Evolutionary conservation across 2,329 filamentous ascomycete species (phyloP).

Genomic region (Acephala macrosclerotiorum): DNA sequence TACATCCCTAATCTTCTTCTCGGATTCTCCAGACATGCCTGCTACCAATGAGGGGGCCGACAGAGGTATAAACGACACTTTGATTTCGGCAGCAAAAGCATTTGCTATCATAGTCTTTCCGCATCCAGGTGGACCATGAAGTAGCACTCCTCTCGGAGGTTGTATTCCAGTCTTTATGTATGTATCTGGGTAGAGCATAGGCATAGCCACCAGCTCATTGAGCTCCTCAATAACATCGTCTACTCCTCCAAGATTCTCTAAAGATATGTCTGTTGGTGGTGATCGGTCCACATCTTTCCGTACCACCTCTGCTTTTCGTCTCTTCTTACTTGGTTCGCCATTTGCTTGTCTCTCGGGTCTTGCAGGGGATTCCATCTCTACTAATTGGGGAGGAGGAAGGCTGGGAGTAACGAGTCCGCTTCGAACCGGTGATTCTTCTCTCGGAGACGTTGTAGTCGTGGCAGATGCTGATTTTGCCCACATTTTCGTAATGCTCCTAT

Average conservation of each 20-base stretch:
- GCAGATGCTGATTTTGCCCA: conserved; percentile 55
- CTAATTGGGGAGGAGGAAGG: conserved; percentile 32
- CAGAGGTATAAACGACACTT: conserved; percentile 82
- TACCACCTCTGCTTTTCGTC: conserved; percentile 59
- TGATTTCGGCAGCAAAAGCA: conserved; percentile 78
- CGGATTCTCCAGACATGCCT: conserved; percentile 88
- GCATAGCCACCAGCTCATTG: conserved; percentile 75
- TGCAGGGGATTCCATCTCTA: conserved; percentile 41
- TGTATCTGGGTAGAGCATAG: conserved; percentile 71
- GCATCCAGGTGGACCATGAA: conserved; percentile 85
- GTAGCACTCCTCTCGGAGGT: conserved; percentile 75
- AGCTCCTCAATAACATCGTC: conserved; percentile 75
- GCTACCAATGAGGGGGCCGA: conserved; percentile 83
- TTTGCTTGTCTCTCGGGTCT: conserved; percentile 62
- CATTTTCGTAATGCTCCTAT: conserved; percentile 66
- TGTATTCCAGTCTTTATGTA: conserved; percentile 72
- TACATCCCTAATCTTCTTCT: conserved; percentile 83
- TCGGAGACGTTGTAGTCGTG: conserved; percentile 34
- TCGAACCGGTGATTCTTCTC: conserved; percentile 31
- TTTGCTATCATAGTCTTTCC: conserved; percentile 87
- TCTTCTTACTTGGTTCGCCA: conserved; percentile 72
- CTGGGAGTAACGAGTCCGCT: conserved; percentile 29
- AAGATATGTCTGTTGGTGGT: conserved; percentile 70
- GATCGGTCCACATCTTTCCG: conserved; percentile 64
- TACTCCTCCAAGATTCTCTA: conserved; percentile 79